Base-by-base conservation (phyloP, 2,329 filamentous ascomycete species). In the Chaetomium strumarium region DNA sequence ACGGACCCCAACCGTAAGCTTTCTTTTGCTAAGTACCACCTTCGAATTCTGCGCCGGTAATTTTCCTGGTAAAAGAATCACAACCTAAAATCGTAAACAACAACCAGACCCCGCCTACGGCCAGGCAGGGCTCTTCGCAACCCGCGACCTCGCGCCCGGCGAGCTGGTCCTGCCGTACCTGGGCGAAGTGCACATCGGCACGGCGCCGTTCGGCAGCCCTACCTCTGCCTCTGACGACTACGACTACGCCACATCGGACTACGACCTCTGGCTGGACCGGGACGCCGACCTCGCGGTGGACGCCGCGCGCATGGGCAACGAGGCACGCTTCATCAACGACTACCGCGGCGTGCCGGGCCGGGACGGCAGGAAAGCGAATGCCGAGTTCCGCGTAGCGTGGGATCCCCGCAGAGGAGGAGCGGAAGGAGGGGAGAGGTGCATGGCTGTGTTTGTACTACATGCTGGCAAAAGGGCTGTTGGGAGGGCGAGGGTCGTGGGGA, bases 241-340 rank as follows among this genome's bases (percentile, higher is more conserved):
- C 45, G 55, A 56, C 33, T 69, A 78, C 55, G 68, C 69, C n/a
- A 52, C 62, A 13, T 80, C 76, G 7, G 79, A 86, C 67, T 86
- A 86, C 62, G 83, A 86, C 63, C 69, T 86, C 24, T 83, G 80
- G 74, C 69, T 86, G 17, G 80, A 83, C 66, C 71, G 75, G 17
- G 80, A 77, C 17, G 72, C 67, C 0, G 76, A 75, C 14, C 68
- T 83, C 1, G 81, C 81, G 3, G 77, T 86, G 4, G 83, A 86
- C 60, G 83, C 83, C 3, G 75, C 72, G 14, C 64, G 63, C 36
- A 67, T 67, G 49, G 83, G 83, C 11, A 86, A 85, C 61, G 83
- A 86, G 68, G 82, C 78, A 1, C 71, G 83, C 10, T 86, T 84
- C 59, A 75, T 85, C 42, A 86, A 86, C 62, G 83, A 86, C 66